Evolutionary conservation across 2,329 filamentous ascomycete genomes (phyloP).

Genomic region (Teratosphaeriaceae sp.): DNA sequence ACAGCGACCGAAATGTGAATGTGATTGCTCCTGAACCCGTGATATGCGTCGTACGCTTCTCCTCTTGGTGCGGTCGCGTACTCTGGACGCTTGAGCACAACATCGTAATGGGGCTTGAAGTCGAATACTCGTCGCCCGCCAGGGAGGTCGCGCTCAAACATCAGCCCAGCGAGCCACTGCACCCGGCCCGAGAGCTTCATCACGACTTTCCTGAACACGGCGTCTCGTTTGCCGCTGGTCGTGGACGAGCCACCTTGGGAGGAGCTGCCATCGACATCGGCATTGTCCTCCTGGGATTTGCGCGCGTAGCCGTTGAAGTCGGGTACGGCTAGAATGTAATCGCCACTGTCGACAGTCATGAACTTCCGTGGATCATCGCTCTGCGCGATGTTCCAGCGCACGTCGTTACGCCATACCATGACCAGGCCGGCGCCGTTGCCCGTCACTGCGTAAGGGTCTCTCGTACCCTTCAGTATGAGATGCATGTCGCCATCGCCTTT

Average conservation of each 20-base stretch:
- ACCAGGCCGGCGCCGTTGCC: constrained; percentile 90
- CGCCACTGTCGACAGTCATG: constrained; percentile 91
- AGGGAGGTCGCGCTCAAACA: constrained; percentile 80
- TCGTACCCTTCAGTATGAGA: constrained; percentile 76
- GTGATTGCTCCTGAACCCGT: constrained; percentile 91
- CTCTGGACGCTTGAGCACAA: constrained; percentile 75
- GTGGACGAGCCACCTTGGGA: no score
- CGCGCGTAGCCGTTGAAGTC: constrained; percentile 87
- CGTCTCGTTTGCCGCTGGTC: constrained; percentile 58
- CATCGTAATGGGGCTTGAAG: constrained; percentile 88
- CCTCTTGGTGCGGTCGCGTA: constrained; percentile 55
- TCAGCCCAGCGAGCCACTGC: constrained; percentile 81
- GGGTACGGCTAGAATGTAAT: constrained; percentile 89
- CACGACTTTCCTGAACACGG: constrained; percentile 94
- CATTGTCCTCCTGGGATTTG: constrained; percentile 45
- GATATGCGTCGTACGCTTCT: constrained; percentile 78
- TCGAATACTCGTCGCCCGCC: constrained; percentile 70
- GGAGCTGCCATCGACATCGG: constrained; percentile 51
- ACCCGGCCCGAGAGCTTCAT: constrained; percentile 99
- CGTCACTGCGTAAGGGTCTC: constrained; percentile 90
- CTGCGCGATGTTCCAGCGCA: constrained; percentile 76
- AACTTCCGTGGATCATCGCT: constrained; percentile 86
- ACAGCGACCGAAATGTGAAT: constrained; percentile 94
- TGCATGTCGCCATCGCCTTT: constrained; percentile 95
- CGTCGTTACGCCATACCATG: constrained; percentile 97